Base-by-base conservation (phyloP, 208 protist species). In the Trypanosomatidae sp. region DNA sequence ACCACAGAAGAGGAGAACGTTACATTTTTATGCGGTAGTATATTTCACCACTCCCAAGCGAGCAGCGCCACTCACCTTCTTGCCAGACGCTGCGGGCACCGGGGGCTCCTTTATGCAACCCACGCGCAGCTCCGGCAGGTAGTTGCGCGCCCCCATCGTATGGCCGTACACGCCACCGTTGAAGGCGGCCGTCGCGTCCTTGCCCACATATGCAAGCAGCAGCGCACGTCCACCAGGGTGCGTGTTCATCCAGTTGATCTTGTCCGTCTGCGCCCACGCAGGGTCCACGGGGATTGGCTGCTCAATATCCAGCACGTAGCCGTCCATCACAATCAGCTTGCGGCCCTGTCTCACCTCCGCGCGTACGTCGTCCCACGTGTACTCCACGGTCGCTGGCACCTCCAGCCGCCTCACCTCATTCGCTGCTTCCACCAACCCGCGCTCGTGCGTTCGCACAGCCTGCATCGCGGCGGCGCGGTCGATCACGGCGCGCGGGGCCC, bases 221-320 rank as follows among this genome's bases (percentile, higher is more conserved):
- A 91, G 62, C 60, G 82, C 76, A 47, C 85, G 86, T 25, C 92
- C 92, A 46, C 90, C 92, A 10, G 90, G 90, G 78, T 97, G 92
- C 65, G 65, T 67, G 43, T 78, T 70, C 71, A 88, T 72, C 83
- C 88, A 95, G 41, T 85, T 66, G 52, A 90, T 78, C 47, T 86
- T 78, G 70, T 77, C 85, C 0, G 68, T 59, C 69, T 86, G 81
- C 36, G 81, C 83, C 72, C 84, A 88, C 41, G 81, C 84, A 19
- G 81, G 41, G 43, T 86, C 84, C 39, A 85, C 83, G 53, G 83
- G 65, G 69, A 93, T 75, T 17, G 73, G 66, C 62, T 77, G 79
- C 66, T 78, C 76, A 3, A 95, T 64, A 71, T 95, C 91, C 64
- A 91, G 64, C 49, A 94, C 84, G 58, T 79, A 77, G 69, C 84